Evolutionary conservation across 2,329 filamentous ascomycete species (phyloP), one percentile per base, ranked within the genome.

Genomic region (Xylogone sp.): DNA sequence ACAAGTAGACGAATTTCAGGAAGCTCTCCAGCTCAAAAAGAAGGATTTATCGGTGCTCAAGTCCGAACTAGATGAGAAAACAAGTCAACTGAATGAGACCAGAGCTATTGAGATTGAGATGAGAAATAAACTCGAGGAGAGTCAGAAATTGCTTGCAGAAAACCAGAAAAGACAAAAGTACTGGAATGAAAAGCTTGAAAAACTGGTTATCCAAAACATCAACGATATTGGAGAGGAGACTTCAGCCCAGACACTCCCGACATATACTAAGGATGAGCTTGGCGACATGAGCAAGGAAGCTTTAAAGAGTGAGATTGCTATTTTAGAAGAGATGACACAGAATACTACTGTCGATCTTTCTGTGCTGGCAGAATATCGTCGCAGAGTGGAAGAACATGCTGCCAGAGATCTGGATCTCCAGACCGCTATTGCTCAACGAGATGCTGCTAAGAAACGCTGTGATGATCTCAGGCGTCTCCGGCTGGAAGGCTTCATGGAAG

Each of bases 401-500:
- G 78, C 84, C 8, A 86, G 92, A 10, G 90, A 88, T n/a, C 85
- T 84, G 1, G 94, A 97, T 66, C 81, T 99, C 18, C 86, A 88
- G 48, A 78, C 81, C 48, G 90, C 93, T 2, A 82, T 99, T 5
- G 71, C 77, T 16, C 79, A 86, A 56, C 89, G 94, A 49, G 95
- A 99, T 66, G 74, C 83, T 1, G 91, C 90, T 59, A 99, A 97
- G 79, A 89, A 90, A 67, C 87, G 91, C 8, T 91, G 92, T 61
- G 93, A 97, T 64, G 91, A 97, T 59, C 83, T 99, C 48, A 88
- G 94, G 12, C 88, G 90, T 13, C 77, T 96, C 46, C 89, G 94
- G 24, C 78, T 97, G 7, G 93, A 97, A 62, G 93, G 94, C 31
- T 99, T 99, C 79, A 97, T 97, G 92, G 90, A 95, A 67, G 94